A percentile compares a stretch with the other conserved stretches of the same genome.
Conservation (phyloP, 2,329 filamentous ascomycete species). For the Pyricularia grisea region DNA sequence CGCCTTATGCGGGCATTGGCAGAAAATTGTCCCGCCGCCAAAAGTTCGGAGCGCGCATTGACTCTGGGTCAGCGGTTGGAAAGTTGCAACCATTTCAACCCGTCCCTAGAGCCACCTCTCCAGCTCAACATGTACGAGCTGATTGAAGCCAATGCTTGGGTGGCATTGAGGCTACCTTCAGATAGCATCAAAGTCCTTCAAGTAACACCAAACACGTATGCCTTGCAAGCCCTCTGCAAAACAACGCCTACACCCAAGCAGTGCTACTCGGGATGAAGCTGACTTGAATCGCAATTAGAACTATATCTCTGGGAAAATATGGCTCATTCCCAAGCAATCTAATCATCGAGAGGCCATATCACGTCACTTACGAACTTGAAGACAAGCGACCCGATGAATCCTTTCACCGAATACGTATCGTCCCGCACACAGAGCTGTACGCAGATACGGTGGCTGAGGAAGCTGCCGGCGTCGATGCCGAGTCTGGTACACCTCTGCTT, state of each 20-base stretch:
- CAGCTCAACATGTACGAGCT: constrained; percentile 17
- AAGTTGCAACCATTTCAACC: not conserved
- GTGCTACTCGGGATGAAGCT: constrained; percentile 4
- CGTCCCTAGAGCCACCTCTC: not conserved
- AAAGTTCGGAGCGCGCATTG: not conserved
- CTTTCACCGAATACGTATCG: constrained; percentile 64
- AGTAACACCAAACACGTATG: constrained; percentile 51
- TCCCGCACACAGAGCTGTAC: constrained; percentile 74
- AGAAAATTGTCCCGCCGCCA: constrained; percentile 2
- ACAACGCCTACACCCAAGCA: not conserved
- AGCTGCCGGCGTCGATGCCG: constrained; percentile 20
- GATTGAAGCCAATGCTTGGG: constrained; percentile 51
- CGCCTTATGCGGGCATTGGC: not conserved
- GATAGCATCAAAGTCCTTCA: constrained; percentile 48
- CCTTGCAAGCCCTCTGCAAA: constrained; percentile 8
- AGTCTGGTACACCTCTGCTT: constrained; percentile 28
- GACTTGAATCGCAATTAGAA: constrained; percentile 38
- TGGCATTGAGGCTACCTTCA: constrained; percentile 49
- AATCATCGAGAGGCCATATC: constrained; percentile 81
- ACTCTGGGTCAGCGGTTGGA: not conserved
- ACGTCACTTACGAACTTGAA: constrained; percentile 83
- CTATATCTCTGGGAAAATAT: constrained; percentile 84
- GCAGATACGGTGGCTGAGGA: constrained; percentile 58
- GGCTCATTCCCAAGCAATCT: constrained; percentile 84
- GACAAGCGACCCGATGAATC: constrained; percentile 57